These are phyloP conservation scores for Calycina marina DNA, from an alignment of 2,329 filamentous ascomycete genomes.

Conservation along the genomic window DNA sequence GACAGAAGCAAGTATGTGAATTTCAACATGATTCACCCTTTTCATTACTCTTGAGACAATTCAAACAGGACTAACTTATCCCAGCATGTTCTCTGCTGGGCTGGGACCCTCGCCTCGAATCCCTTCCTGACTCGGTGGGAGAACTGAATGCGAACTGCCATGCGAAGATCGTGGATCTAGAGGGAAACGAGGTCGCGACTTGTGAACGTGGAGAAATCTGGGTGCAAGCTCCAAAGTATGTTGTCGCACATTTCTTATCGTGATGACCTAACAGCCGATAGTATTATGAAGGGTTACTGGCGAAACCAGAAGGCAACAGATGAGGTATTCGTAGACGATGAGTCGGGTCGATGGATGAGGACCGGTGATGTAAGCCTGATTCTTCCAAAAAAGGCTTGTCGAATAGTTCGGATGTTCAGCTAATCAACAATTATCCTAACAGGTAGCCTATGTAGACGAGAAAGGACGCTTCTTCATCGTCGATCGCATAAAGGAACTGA, in stretches of 20 bases:
- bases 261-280: constrained; percentile 2
- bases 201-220: constrained; percentile 56
- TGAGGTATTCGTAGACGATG: constrained; percentile 43
- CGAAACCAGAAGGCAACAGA: constrained; percentile 50
- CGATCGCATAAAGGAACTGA: constrained; percentile 39
- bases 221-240: constrained; percentile 40
- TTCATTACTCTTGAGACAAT: too few relatives aligned
- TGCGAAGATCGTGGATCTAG: constrained; percentile 44
- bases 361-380: constrained; percentile 34
- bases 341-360: constrained; percentile 57
- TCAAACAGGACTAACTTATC: too few relatives aligned
- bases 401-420: too few relatives aligned
- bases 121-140: constrained; percentile 39
- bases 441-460: constrained; percentile 51
- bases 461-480: constrained; percentile 79
- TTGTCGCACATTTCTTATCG: background rate
- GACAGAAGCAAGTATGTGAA: constrained; percentile 73
- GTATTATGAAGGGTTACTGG: constrained; percentile 40
- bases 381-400: too few relatives aligned
- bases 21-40: too few relatives aligned
- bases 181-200: constrained; percentile 20
- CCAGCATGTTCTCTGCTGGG: constrained; percentile 54
- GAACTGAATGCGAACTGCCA: constrained; percentile 55
- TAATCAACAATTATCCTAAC: too few relatives aligned
- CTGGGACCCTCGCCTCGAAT: constrained; percentile 41